These are phyloP conservation scores for Phytopythium vexans DNA, from an alignment of 352 stramenopile genomes.

Conservation along the genomic window DNA sequence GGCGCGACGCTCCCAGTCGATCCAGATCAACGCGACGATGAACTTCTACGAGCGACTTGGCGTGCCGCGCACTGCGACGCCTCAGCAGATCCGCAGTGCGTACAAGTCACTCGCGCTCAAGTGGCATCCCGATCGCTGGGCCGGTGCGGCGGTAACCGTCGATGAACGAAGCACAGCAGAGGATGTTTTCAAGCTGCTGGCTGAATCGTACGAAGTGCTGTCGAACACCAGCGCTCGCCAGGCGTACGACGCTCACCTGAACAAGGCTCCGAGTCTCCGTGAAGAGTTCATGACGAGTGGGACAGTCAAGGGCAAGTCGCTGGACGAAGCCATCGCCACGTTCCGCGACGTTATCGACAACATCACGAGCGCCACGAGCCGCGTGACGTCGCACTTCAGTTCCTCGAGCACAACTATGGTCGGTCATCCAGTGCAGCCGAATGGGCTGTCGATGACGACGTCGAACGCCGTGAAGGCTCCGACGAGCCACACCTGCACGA, in stretches of 20 bases:
- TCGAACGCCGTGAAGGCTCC: conserved; percentile 2
- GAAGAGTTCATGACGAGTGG: conserved; percentile 74
- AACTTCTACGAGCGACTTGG: conserved; percentile 64
- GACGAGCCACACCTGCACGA: conserved; percentile 12
- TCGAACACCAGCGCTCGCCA: conserved; percentile 47
- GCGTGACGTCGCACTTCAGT: conserved; percentile 56
- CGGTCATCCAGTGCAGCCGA: conserved; percentile 46
- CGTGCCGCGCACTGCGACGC: conserved; percentile 32
- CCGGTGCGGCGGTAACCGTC: conserved; percentile 24
- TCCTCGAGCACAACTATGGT: conserved; percentile 71
- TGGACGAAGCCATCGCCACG: conserved; percentile 76
- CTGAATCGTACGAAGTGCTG: conserved; percentile 80
- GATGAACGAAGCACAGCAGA: conserved; percentile 67
- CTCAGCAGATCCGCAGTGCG: conserved; percentile 39
- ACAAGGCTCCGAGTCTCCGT: conserved; percentile 37
- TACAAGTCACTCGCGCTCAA: conserved; percentile 57
- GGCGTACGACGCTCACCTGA: conserved; percentile 62
- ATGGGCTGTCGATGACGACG: conserved; percentile 7
- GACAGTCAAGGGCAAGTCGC: conserved; percentile 66
- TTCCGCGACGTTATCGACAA: conserved; percentile 76
- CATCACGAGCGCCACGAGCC: conserved; percentile 34
- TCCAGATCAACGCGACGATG: conserved; percentile 62
- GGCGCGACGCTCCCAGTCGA: conserved; percentile 45
- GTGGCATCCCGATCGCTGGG: conserved; percentile 68
- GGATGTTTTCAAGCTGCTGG: conserved; percentile 77